A percentile compares a stretch with the other conserved stretches of the same genome.
phyloP scores from a whole-genome alignment of 345 rosid genomes.

The Melastoma malabathricum region DNA sequence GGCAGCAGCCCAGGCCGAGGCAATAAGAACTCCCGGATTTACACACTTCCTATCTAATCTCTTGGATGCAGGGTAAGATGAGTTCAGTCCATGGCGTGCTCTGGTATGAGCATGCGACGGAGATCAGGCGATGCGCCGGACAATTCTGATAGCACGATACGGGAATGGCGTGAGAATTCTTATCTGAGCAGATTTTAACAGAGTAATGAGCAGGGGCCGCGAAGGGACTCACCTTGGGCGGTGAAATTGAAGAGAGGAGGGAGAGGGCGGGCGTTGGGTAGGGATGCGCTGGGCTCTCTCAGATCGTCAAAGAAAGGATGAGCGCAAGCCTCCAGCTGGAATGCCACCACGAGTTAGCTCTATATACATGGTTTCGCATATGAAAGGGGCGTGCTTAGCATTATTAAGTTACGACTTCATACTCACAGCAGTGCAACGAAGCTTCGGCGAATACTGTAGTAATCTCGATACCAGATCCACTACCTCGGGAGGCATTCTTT shows the following conservation, averaged over 20 bases:
- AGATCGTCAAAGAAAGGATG: constrained; percentile 89
- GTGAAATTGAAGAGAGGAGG: constrained; percentile 89
- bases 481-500: constrained; percentile 60
- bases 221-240: constrained; percentile 47
- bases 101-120: constrained; percentile 61
- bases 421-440: constrained; percentile 73
- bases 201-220: background rate
- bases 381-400: no score
- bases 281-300: constrained; percentile 56
- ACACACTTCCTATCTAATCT: no score
- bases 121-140: constrained; percentile 71
- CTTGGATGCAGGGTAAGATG: no score
- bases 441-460: constrained; percentile 77
- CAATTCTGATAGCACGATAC: constrained; percentile 43
- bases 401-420: no score
- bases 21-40: no score
- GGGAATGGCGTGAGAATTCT: background rate
- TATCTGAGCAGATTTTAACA: background rate
- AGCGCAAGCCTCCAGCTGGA: constrained; percentile 92
- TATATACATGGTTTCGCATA: no score
- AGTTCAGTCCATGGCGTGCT: constrained; percentile 32
- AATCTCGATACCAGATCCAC: constrained; percentile 79
- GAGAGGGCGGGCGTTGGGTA: constrained; percentile 74
- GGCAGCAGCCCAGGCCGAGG: no score
- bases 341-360: background rate